Conservation (phyloP, 2,329 filamentous ascomycete species). For the Pezicula neosporulosa region DNA sequence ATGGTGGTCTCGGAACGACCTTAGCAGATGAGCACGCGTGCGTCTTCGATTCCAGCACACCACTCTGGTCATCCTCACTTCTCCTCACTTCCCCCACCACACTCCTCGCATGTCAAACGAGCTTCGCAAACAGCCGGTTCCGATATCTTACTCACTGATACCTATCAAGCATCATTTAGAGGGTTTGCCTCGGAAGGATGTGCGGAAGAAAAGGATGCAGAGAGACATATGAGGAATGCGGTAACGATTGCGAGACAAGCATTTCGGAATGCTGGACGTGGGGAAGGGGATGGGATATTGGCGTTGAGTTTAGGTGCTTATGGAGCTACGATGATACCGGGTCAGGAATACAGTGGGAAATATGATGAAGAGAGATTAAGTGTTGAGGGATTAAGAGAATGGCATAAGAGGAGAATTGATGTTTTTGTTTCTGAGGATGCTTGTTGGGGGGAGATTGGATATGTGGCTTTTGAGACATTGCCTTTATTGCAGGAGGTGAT, state of each 20-base stretch:
- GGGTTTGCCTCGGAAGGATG: conserved; percentile 40
- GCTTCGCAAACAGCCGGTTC: conserved; percentile 46
- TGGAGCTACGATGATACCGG: conserved; percentile 62
- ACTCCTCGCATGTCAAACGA: conserved; percentile 12
- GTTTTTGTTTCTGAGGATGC: conserved; percentile 38
- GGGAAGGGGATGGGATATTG: conserved; percentile 31
- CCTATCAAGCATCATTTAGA: conserved; percentile 59
- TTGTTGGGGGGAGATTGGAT: conserved; percentile 36
- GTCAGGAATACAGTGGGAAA: conserved; percentile 60
- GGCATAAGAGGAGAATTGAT: conserved; percentile 53
- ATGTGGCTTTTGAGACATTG: conserved; percentile 64
- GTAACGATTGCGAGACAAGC: conserved; percentile 33
- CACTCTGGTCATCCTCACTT: conserved; percentile 66
- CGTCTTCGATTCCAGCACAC: conserved; percentile 48
- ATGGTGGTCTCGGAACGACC: conserved; percentile 66
- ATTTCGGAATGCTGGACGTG: conserved; percentile 28
- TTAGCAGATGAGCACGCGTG: conserved; percentile 55
- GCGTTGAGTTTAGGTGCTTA: conserved; percentile 64
- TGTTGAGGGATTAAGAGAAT: conserved; percentile 42
- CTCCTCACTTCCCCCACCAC: conserved; percentile 43
- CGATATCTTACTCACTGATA: conserved; percentile 63
- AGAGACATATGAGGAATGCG: conserved; percentile 38
- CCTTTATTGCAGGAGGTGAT: conserved; percentile 59
- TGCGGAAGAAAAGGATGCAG: conserved; percentile 30
- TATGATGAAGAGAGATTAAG: conserved; percentile 50